Percentiles rank a stretch among this genome's conserved stretches.
These are phyloP conservation scores for Novymonas esmeraldas DNA, from an alignment of 208 protist genomes.

Conservation along the genomic window DNA sequence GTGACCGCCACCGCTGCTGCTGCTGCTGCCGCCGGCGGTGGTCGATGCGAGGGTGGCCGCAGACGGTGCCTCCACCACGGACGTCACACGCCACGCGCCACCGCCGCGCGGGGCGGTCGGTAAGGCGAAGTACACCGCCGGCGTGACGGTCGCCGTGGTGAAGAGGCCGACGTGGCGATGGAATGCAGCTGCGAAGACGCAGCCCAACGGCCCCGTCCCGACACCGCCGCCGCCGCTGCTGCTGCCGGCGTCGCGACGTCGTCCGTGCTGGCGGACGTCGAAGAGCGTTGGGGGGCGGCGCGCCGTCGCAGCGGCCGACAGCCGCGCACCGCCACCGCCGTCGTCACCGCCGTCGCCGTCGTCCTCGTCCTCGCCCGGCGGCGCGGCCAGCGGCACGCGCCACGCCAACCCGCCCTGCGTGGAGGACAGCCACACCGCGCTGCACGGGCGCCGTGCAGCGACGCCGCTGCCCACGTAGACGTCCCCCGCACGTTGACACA, in stretches of 20 bases:
- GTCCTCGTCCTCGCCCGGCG: constrained; percentile 10
- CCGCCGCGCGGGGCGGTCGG: no score
- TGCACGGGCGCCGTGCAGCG: background rate
- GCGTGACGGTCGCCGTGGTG: constrained; percentile 17
- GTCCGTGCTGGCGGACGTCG: constrained; percentile 15
- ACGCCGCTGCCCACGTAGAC: constrained; percentile 13
- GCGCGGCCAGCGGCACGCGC: constrained; percentile 28
- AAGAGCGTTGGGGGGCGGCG: constrained; percentile 14
- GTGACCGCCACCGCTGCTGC: background rate
- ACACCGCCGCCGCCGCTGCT: background rate
- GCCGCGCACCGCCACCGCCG: background rate
- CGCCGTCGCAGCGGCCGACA: background rate
- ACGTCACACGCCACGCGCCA: constrained; percentile 21
- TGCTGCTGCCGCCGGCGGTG: background rate
- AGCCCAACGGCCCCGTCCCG: constrained; percentile 6
- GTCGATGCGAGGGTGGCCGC: background rate
- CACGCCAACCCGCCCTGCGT: constrained; percentile 24
- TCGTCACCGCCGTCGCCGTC: background rate
- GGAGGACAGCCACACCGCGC: constrained; percentile 32
- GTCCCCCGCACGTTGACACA: constrained; percentile 21
- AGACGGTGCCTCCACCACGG: constrained; percentile 23
- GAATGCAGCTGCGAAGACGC: constrained; percentile 20
- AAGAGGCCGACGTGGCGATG: constrained; percentile 26
- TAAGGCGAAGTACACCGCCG: constrained; percentile 17
- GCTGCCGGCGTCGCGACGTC: background rate